A percentile compares a stretch with the other conserved stretches of the same genome.
Conservation (phyloP, 768 basidiomycete genomes). For the Podaxis sp. region DNA sequence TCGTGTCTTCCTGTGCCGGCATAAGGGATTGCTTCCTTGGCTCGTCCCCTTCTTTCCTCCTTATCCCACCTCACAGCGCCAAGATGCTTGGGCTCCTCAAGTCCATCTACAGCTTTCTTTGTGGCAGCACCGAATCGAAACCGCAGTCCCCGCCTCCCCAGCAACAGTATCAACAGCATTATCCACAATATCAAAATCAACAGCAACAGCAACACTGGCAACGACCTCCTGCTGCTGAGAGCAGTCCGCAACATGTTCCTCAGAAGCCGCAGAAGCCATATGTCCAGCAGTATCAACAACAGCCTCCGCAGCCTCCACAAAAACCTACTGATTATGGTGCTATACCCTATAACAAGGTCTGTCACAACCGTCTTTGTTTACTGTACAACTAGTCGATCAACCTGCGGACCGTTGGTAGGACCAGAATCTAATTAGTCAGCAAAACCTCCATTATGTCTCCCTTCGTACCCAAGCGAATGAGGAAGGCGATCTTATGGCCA, state of each 20-base stretch:
- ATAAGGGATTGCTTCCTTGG: neutral
- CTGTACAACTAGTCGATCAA: neutral
- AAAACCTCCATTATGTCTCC: slow-evolving; percentile 61
- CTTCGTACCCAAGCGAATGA: slow-evolving; percentile 74
- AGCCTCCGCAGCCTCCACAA: neutral
- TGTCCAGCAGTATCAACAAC: neutral
- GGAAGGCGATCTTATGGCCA: slow-evolving; percentile 78
- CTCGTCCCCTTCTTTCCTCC: neutral
- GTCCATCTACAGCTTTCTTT: slow-evolving; percentile 25
- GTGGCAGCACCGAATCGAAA: slow-evolving; percentile 15
- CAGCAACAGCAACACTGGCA: slow-evolving; percentile 12
- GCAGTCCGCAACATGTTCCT: neutral
- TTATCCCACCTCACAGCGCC: neutral
- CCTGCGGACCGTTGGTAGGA: slow-evolving; percentile 27
- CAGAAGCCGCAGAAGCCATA: neutral
- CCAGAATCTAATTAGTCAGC: slow-evolving; percentile 59
- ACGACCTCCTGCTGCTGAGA: neutral
- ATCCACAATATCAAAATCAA: slow-evolving; percentile 13
- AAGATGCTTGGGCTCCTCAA: slow-evolving; percentile 21
- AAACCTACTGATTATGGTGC: neutral
- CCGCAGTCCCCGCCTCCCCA: slow-evolving; percentile 15
- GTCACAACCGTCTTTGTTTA: neutral
- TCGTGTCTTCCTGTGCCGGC: neutral
- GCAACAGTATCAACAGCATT: slow-evolving; percentile 13
- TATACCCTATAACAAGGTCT: slow-evolving; percentile 1